Percentiles rank a stretch among this genome's conserved stretches.
phyloP scores from a whole-genome alignment of 305 asterid genomes.

The Fraxinus sp. region DNA sequence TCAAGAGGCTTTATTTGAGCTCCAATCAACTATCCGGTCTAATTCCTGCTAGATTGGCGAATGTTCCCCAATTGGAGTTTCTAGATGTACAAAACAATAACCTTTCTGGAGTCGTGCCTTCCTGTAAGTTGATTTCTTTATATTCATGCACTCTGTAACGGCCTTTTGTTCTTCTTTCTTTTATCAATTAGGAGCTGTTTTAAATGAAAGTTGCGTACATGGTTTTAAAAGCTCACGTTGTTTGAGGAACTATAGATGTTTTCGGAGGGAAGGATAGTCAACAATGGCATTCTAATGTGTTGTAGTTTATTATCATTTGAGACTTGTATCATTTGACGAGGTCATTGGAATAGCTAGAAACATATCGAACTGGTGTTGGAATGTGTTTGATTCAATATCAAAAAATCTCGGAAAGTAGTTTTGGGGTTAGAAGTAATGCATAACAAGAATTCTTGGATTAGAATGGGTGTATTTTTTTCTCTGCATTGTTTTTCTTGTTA shows the following conservation, averaged over 20 bases:
- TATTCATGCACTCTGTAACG: neutral
- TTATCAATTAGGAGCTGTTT: neutral
- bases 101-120: slow-evolving; percentile 73
- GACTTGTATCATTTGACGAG: neutral
- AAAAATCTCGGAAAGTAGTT: neutral
- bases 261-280: neutral
- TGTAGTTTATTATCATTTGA: neutral
- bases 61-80: slow-evolving; percentile 45
- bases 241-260: neutral
- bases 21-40: slow-evolving; percentile 74
- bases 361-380: neutral
- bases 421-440: neutral
- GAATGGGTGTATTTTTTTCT: neutral
- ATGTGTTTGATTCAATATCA: neutral
- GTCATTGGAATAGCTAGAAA: neutral
- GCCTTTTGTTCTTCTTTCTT: neutral
- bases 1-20: slow-evolving; percentile 52
- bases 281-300: neutral
- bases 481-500: neutral
- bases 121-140: slow-evolving; percentile 46
- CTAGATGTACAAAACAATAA: slow-evolving; percentile 70
- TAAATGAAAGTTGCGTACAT: neutral
- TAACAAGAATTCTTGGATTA: neutral
- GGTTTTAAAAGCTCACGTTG: neutral
- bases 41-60: slow-evolving; percentile 53